These are phyloP conservation scores for Termitomyces sp. DNA, from an alignment of 768 basidiomycete genomes.

Conservation along the genomic window DNA sequence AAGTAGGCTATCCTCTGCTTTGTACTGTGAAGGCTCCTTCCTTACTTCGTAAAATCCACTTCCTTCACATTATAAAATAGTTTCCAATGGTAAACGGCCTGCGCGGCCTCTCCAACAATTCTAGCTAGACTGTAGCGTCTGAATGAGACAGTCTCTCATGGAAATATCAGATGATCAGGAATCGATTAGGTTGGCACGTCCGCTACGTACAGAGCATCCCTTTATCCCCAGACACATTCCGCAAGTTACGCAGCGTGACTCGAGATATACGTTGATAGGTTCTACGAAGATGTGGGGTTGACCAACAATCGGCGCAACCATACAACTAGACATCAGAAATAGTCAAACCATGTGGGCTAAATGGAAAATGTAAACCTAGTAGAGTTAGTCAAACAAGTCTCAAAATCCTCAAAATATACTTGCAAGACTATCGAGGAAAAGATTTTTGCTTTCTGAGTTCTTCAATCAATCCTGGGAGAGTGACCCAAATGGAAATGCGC, in stretches of 20 bases:
- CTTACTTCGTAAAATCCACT: background rate
- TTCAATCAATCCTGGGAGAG: background rate
- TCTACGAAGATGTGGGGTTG: background rate
- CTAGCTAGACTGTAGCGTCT: background rate
- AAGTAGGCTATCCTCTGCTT: constrained; percentile 7
- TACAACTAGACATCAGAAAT: background rate
- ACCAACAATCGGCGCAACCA: background rate
- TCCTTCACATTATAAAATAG: background rate
- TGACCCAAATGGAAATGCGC: background rate
- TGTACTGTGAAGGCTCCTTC: too few relatives aligned
- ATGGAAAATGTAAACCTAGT: background rate
- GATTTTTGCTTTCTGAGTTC: background rate
- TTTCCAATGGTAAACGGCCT: background rate
- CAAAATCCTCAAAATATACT: background rate
- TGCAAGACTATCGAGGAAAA: background rate
- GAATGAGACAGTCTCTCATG: background rate
- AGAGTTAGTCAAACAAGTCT: background rate
- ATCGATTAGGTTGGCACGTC: background rate
- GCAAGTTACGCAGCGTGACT: background rate
- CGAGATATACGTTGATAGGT: too few relatives aligned
- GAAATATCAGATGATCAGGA: background rate
- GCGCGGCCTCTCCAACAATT: background rate
- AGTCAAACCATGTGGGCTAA: background rate
- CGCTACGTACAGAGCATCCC: background rate
- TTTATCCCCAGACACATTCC: background rate